Base-by-base conservation (phyloP, 345 rosid genomes). In the Pistacia atlantica region DNA sequence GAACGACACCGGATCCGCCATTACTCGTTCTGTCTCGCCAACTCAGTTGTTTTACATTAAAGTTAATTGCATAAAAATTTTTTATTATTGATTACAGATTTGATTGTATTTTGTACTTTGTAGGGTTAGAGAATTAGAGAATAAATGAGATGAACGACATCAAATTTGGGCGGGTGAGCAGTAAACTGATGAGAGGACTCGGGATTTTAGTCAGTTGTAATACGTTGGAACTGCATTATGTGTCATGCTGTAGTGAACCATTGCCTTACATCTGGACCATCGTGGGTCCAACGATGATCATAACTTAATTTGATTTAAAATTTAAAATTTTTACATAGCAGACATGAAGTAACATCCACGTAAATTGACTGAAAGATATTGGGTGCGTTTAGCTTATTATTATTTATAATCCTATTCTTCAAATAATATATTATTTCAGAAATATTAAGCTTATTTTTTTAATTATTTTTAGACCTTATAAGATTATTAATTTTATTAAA, bases 1-100 rank as follows among this genome's bases (percentile, higher is more conserved):
- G 70, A 83, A 76, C 78, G 90, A 83, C 68, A 72, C 70, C 59
- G 86, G 66, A 59, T 88, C 88, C 49, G 86, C 84, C 90, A 86
- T 89, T 63, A 11, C 84, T 84, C 82, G 49, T 57, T 72, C 60
- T 57, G 14, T 49, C 56, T 37, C 4, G 48, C 70, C 16, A 0
- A 61, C 59, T 52, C 59, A 4, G 25, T 11, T 8, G 28, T 64
- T 62, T 49, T 16, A 33, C 13, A 17, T 61, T 18, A 5, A 73
- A 61, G n/a, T 10, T 52, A 63, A 48, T 60, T 37, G 55, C 38
- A 74, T 74, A 33, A 54, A 79, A 78, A 60, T 65, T 65, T 3
- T 18, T 25, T 31, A 9, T 2, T 45, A 6, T 22, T 33, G 16
- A 17, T 37, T 38, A 56, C 59, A 57, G 79, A 75, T 67, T 61